Evolutionary conservation across 2,329 filamentous ascomycete species (phyloP), one percentile per base, ranked within the genome.

Genomic region (Cercospora berteroae): DNA sequence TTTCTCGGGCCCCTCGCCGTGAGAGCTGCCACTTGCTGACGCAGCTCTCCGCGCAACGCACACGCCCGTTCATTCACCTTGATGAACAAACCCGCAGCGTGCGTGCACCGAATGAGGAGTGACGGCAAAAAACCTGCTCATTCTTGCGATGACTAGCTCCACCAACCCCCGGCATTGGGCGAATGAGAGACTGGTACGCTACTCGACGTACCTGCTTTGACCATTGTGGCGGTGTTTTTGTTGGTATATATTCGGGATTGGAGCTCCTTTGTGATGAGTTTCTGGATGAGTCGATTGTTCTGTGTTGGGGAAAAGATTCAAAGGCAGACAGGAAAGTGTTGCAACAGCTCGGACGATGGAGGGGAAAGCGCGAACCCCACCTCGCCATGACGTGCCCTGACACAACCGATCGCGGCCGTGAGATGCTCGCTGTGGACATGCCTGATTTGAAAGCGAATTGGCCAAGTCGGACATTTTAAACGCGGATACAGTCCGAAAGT

Each of bases 151-250:
- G 23, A 61, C 60, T 60, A 68, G 70, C 69, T 71, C 79, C 75
- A 82, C 80, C 86, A 83, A 9, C 16, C 55, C 68, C 60, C 58
- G 20, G 50, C 20, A 33, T 64, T 55, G 36, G 31, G 42, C 67
- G 62, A 67, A 69, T 69, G 16, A 67, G 33, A 56, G n/a, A 48
- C 60, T 23, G 52, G 25, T 44, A 64, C 62, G 66, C 63, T 36
- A 63, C 63, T 25, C 12, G 36, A 88, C 91, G 80, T 88, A 96
- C 93, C 92, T 85, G 94, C 94, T 88, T 97, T 97, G 87, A 97
- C 94, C 94, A 97, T 97, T 89, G 89, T 97, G 90, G 84, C 83
- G 84, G 83, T 84, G 82, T 79, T 74, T 78, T 73, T 77, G 55
- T 36, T 69, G 76, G 76, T 78, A 56, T 68, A 61, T 65, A 42